Conservation (phyloP, 2,329 filamentous ascomycete genomes). For the Arthrinium phaeospermum region DNA sequence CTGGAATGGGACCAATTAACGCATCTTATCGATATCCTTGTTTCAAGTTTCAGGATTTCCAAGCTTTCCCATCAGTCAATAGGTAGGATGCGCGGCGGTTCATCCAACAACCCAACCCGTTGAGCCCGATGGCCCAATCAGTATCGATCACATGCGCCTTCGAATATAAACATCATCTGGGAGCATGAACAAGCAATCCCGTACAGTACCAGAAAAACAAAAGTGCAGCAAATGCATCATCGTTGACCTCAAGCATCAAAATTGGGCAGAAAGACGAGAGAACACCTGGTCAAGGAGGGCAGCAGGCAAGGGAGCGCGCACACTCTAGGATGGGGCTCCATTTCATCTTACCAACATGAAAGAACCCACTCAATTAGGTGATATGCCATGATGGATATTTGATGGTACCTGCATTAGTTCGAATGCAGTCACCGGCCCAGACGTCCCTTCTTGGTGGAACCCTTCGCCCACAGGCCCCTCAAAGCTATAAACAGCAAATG, state of each 20-base stretch:
- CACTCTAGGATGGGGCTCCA: background rate
- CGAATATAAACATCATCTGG: background rate
- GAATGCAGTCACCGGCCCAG: constrained; percentile 1
- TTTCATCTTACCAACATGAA: background rate
- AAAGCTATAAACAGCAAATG: constrained; percentile 8
- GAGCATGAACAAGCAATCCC: background rate
- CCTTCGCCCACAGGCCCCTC: background rate
- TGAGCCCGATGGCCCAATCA: background rate
- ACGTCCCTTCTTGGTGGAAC: background rate
- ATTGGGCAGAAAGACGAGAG: background rate
- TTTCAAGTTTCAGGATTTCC: constrained; percentile 17
- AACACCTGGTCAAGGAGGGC: background rate
- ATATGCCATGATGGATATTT: constrained; percentile 1
- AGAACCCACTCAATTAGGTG: constrained; percentile 15
- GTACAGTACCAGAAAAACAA: background rate
- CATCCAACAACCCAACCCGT: background rate
- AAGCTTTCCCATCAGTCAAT: constrained; percentile 10
- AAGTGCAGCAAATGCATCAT: background rate
- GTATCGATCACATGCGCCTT: background rate
- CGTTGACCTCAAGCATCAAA: background rate
- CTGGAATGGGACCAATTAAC: constrained; percentile 10
- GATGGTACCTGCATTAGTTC: constrained; percentile 15
- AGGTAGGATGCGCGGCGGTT: background rate
- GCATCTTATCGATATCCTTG: constrained; percentile 16
- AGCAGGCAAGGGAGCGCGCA: background rate